Percentiles rank a stretch among this genome's conserved stretches.
Evolutionary conservation across 495 filamentous ascomycete species (phyloP).

Genomic region (Xylaria curta): DNA sequence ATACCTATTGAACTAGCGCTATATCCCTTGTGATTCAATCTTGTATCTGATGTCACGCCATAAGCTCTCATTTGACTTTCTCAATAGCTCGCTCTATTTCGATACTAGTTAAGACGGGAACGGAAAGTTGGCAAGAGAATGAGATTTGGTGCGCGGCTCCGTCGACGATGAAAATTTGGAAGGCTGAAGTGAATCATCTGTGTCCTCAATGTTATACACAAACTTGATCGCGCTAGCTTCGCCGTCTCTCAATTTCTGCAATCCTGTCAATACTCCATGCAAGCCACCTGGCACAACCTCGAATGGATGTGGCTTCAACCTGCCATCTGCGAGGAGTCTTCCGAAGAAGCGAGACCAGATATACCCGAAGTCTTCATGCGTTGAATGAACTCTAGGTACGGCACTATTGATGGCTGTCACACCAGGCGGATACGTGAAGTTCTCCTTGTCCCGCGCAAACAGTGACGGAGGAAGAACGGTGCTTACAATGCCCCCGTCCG

Average conservation of each 20-base stretch:
- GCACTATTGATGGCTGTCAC: constrained; percentile 28
- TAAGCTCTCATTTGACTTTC: background rate
- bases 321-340: constrained; percentile 40
- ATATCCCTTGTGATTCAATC: background rate
- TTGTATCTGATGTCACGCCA: background rate
- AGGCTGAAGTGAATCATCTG: constrained; percentile 9
- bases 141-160: background rate
- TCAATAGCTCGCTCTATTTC: background rate
- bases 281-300: constrained; percentile 45
- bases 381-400: constrained; percentile 31
- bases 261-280: constrained; percentile 40
- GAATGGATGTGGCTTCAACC: constrained; percentile 44
- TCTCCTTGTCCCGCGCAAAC: constrained; percentile 30
- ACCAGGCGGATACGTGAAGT: constrained; percentile 31
- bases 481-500: constrained; percentile 32
- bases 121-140: background rate
- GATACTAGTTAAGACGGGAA: background rate
- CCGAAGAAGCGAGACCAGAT: constrained; percentile 44
- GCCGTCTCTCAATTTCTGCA: constrained; percentile 40
- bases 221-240: constrained; percentile 49
- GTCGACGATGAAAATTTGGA: background rate
- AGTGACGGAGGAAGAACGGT: constrained; percentile 37
- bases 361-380: constrained; percentile 46
- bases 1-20: background rate
- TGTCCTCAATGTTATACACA: constrained; percentile 40